Evolutionary conservation across 1,139 yeast species (phyloP).

Genomic region (Candida sp.): DNA sequence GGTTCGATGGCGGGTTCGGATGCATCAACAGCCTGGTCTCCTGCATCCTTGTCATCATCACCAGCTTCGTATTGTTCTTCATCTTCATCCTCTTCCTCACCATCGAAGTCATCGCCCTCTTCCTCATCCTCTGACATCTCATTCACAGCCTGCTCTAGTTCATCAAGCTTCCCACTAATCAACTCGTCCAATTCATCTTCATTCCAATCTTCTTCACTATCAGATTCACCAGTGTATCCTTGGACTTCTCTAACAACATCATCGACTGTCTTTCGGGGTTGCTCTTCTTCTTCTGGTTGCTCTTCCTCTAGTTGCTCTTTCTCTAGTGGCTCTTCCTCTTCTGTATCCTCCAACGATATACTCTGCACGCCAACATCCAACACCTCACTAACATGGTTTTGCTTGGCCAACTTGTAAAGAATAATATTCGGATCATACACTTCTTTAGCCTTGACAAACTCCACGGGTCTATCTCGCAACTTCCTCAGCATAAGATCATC

Average conservation of each 20-base stretch:
- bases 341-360: constrained; percentile 12
- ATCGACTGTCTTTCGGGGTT: constrained; percentile 4
- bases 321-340: background rate
- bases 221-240: constrained; percentile 13
- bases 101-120: constrained; percentile 15
- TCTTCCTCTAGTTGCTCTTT: too few species aligned
- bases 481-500: constrained; percentile 49
- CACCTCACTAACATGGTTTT: constrained; percentile 19
- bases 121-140: constrained; percentile 12
- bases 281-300: too few species aligned
- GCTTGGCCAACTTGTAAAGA: constrained; percentile 38
- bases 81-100: constrained; percentile 17
- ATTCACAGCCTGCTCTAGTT: constrained; percentile 14
- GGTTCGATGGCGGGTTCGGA: background rate
- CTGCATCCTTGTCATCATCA: constrained; percentile 4
- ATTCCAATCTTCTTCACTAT: constrained; percentile 10
- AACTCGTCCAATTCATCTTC: constrained; percentile 14
- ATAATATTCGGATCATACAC: constrained; percentile 67
- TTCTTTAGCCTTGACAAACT: constrained; percentile 69
- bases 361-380: constrained; percentile 15
- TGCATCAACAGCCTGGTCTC: background rate
- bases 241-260: constrained; percentile 9
- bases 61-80: constrained; percentile 15
- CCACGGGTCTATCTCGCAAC: constrained; percentile 61
- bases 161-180: constrained; percentile 9